Percentiles rank a stretch among this genome's conserved stretches.
Conservation (phyloP, 371 early-diverging fungal species). For the Lichtheimia corymbifera region DNA sequence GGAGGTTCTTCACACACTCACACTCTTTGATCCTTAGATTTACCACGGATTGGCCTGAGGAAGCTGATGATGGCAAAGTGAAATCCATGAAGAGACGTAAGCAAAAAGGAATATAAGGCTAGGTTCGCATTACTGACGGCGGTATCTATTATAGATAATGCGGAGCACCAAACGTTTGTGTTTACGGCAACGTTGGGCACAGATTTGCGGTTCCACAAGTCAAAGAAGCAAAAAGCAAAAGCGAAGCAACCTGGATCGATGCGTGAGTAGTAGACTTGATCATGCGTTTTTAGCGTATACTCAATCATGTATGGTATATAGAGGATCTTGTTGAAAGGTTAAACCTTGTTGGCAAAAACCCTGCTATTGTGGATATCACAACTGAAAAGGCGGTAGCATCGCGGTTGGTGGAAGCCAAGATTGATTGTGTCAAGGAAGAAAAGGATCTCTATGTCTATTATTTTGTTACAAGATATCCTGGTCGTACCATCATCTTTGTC, state of each 20-base stretch:
- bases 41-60: slow-evolving; percentile 47
- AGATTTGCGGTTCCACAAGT: slow-evolving; percentile 60
- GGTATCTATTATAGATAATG: slow-evolving; percentile 17
- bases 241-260: slow-evolving; percentile 36
- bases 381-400: slow-evolving; percentile 65
- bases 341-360: slow-evolving; percentile 73
- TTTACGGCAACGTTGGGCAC: slow-evolving; percentile 95
- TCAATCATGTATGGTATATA: slow-evolving; percentile 7
- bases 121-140: too few species aligned
- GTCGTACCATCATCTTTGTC: slow-evolving; percentile 91
- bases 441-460: slow-evolving; percentile 90
- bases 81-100: slow-evolving; percentile 6
- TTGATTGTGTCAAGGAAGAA: slow-evolving; percentile 84
- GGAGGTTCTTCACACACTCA: background rate
- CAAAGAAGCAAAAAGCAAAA: slow-evolving; percentile 44
- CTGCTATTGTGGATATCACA: slow-evolving; percentile 72
- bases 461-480: slow-evolving; percentile 82
- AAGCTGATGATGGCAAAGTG: slow-evolving; percentile 19
- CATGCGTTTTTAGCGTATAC: slow-evolving; percentile 1
- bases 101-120: too few species aligned
- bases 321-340: slow-evolving; percentile 73
- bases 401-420: slow-evolving; percentile 74
- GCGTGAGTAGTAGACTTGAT: slow-evolving; percentile 12
- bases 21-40: slow-evolving; percentile 14
- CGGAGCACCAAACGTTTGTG: slow-evolving; percentile 86